These are phyloP conservation scores for Candida sonorensis DNA, from an alignment of 805 yeast genomes.

Conservation along the genomic window DNA sequence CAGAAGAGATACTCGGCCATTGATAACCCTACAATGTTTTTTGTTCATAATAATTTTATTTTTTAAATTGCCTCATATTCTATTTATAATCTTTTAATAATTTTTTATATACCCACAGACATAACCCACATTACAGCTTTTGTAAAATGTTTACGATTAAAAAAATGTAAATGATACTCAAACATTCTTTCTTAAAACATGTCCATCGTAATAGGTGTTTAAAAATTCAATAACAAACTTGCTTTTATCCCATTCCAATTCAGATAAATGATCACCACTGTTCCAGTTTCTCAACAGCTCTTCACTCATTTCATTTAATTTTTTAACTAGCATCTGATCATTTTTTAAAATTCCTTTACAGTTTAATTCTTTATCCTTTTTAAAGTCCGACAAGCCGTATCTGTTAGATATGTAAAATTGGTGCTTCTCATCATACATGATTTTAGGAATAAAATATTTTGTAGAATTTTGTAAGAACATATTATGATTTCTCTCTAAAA, in stretches of 20 bases:
- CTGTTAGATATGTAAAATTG: no score
- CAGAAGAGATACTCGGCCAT: slow-evolving; percentile 17
- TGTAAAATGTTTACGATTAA: no score
- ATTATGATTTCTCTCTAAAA: slow-evolving; percentile 4
- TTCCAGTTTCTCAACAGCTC: slow-evolving; percentile 12
- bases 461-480: slow-evolving; percentile 8
- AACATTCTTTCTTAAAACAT: slow-evolving; percentile 3
- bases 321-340: slow-evolving; percentile 7
- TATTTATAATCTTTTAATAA: no score
- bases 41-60: no score
- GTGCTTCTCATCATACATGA: slow-evolving; percentile 7
- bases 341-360: slow-evolving; percentile 14
- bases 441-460: slow-evolving; percentile 13
- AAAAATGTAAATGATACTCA: no score
- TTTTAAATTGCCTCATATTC: no score
- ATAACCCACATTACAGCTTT: no score
- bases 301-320: slow-evolving; percentile 13
- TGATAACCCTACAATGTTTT: no score
- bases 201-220: slow-evolving; percentile 14
- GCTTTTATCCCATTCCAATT: neutral
- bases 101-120: neutral
- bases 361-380: no score
- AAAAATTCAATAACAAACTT: slow-evolving; percentile 8
- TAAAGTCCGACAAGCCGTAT: no score
- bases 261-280: slow-evolving; percentile 6